Evolutionary conservation across 148 eudicot genomes (phyloP), one percentile per base, ranked within the genome.

Genomic region (Camellia japonica): DNA sequence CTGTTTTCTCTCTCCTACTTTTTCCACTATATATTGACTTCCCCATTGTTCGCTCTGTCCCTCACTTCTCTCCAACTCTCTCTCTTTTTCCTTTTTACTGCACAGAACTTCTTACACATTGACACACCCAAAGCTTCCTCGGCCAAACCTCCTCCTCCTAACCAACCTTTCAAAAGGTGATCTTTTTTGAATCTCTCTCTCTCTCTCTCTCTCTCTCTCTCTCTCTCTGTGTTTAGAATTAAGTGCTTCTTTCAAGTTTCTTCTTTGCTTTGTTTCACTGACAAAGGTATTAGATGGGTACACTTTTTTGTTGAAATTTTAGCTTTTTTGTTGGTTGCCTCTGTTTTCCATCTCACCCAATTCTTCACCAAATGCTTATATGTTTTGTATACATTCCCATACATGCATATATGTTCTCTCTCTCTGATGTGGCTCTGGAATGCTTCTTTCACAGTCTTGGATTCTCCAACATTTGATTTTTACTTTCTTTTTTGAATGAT

Each of bases 101-200:
- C 4, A 11, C 61, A 60, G 61, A 70, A 72, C 73, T 65, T 77
- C n/a, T 74, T 18, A 52, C 42, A 43, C 70, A 38, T 19, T n/a
- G 47, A 4, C 30, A 8, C 20, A n/a, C 74, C 16, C 51, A 73
- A 20, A 15, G 44, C 61, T 58, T 61, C 76, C 75, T 75, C 81
- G 23, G 66, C 30, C 78, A 52, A 59, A 63, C 56, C 74, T 80
- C 46, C 47, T 85, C 54, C 88, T 77, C 23, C 80, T 62, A 60
- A 51, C 76, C 72, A 63, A 74, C 71, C 78, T 78, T 62, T 66
- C 68, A 86, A 85, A 88, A 87, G 90, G 90, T 88, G 67, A 88
- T 89, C 85, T 82, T 85, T 87, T 84, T 80, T 83, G 87, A 80
- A 85, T 79, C 82, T 87, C 83, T 78, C 71, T 73, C 51, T 18